Evolutionary conservation across 805 yeast species (phyloP).

Genomic region (Nakazawaea peltata): DNA sequence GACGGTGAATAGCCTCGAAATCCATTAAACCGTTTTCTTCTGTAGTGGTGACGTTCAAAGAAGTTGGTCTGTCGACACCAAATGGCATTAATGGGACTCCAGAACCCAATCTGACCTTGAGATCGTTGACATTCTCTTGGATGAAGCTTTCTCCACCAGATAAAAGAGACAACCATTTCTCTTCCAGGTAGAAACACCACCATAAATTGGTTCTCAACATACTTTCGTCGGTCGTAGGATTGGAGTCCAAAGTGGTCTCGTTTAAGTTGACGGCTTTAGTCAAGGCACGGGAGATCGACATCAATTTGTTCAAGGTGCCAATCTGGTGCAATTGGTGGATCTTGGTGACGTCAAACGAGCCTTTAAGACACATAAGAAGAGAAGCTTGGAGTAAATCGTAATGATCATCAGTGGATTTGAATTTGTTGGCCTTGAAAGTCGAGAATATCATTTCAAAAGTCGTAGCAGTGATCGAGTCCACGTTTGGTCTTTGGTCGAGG

Average conservation of each 20-base stretch:
- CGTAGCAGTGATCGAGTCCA: slow-evolving; percentile 1
- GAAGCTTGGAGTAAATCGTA: slow-evolving; percentile 8
- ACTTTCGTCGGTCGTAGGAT: background rate
- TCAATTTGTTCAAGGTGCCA: background rate
- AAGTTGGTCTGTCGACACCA: no score
- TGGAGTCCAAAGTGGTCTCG: background rate
- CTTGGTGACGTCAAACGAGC: slow-evolving; percentile 8
- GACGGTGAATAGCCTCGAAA: background rate
- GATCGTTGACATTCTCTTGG: background rate
- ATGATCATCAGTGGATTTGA: background rate
- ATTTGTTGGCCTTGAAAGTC: slow-evolving; percentile 1
- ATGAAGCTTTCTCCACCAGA: slow-evolving; percentile 7
- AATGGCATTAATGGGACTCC: background rate
- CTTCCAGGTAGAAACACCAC: slow-evolving; percentile 11
- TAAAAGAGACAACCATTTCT: slow-evolving; percentile 9
- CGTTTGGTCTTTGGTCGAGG: slow-evolving; percentile 3
- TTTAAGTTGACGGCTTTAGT: slow-evolving; percentile 5
- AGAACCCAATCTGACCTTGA: background rate
- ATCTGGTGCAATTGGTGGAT: slow-evolving; percentile 5
- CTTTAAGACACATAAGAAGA: slow-evolving; percentile 7
- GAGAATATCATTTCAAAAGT: slow-evolving; percentile 7
- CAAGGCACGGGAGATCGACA: slow-evolving; percentile 2
- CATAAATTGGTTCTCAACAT: slow-evolving; percentile 9
- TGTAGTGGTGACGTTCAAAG: no score
- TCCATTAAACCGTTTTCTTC: background rate